These are phyloP conservation scores for Candida hispaniensis DNA, from an alignment of 805 yeast species.

Conservation along the genomic window DNA sequence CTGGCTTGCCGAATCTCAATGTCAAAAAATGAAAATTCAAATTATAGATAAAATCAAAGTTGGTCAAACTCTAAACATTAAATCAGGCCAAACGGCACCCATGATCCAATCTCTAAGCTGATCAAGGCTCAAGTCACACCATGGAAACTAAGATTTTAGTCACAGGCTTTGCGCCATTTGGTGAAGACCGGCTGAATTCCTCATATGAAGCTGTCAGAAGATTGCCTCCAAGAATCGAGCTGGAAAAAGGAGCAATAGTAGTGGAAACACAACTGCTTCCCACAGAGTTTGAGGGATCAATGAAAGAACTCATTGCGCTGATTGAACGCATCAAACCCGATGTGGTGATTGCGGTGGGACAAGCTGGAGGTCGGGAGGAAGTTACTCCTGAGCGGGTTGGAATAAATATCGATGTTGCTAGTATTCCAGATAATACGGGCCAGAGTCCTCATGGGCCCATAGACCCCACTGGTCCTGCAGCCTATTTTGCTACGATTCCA, in stretches of 20 bases:
- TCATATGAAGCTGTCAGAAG: slow-evolving; percentile 13
- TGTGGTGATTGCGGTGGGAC: slow-evolving; percentile 5
- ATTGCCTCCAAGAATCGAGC: slow-evolving; percentile 4
- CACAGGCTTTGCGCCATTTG: slow-evolving; percentile 9
- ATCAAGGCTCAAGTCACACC: too few species aligned
- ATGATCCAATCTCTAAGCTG: too few species aligned
- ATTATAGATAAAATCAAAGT: too few species aligned
- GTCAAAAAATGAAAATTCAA: too few species aligned
- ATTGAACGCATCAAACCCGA: slow-evolving; percentile 1
- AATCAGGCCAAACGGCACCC: too few species aligned
- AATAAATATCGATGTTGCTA: slow-evolving; percentile 7
- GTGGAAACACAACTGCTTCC: slow-evolving; percentile 6
- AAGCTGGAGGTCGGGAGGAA: slow-evolving; percentile 14
- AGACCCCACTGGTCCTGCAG: background rate
- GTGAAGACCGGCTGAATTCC: slow-evolving; percentile 2
- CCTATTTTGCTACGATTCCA: slow-evolving; percentile 3
- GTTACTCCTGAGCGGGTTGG: slow-evolving; percentile 12
- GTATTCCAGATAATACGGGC: slow-evolving; percentile 6
- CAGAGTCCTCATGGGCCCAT: background rate
- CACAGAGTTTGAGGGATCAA: slow-evolving; percentile 7
- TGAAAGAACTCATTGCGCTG: background rate
- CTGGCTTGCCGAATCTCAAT: too few species aligned
- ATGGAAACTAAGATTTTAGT: slow-evolving; percentile 1
- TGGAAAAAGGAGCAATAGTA: slow-evolving; percentile 1
- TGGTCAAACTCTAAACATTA: too few species aligned